Evolutionary conservation across 1,284 basidiomycete genomes (phyloP).

Genomic region (Melampsora americana): DNA sequence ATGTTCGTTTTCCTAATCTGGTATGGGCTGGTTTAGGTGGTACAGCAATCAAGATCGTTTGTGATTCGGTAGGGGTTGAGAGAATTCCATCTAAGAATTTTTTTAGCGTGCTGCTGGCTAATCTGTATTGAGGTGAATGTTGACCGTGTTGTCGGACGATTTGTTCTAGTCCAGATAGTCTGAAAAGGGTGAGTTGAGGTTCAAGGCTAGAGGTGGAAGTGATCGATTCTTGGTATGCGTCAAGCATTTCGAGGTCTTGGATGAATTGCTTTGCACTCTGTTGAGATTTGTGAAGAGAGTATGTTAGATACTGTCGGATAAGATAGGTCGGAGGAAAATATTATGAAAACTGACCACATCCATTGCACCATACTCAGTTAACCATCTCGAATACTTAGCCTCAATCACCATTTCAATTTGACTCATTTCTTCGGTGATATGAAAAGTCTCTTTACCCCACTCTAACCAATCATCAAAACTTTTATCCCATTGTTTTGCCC

Average conservation of each 20-base stretch:
- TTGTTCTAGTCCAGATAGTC: background rate
- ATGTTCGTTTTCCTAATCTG: conserved; percentile 10
- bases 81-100: background rate
- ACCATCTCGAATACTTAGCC: background rate
- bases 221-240: background rate
- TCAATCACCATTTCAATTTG: background rate
- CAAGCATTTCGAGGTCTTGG: conserved; percentile 10
- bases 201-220: background rate
- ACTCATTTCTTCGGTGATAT: background rate
- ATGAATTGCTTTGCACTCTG: conserved; percentile 14
- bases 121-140: conserved; percentile 16
- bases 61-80: background rate
- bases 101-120: background rate
- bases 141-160: conserved; percentile 9
- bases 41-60: conserved; percentile 12
- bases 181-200: background rate
- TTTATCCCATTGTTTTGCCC: conserved; percentile 24
- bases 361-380: conserved; percentile 12
- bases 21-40: conserved; percentile 11
- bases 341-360: conserved; percentile 12
- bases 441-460: background rate
- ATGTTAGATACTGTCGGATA: background rate
- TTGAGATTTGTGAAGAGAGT: background rate
- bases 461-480: background rate
- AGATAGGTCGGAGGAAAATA: background rate